Base-by-base conservation (phyloP, 1,284 basidiomycete species). In the Entoloma clypeatum region DNA sequence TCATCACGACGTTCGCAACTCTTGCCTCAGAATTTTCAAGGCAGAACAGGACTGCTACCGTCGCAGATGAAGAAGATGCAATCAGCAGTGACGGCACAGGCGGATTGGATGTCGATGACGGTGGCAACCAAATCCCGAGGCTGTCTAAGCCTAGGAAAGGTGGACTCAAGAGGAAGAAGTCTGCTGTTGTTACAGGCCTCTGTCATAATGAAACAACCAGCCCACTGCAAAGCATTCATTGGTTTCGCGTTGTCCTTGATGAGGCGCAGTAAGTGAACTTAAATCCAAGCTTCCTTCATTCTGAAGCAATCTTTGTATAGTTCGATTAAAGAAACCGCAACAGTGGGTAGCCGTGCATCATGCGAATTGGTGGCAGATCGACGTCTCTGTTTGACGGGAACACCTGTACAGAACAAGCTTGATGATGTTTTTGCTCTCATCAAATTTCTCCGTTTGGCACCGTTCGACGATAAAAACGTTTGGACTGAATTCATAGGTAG, bases 361-460 rank as follows among this genome's bases (percentile, higher is more conserved):
- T 99, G 96, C 65, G 93, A 96, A 58, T 77, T 99, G 32, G 79
- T 89, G 60, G 92, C 95, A 2, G 90, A 97, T 58, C 84, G 96
- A 39, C 82, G 96, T 14, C 71, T 98, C 31, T 96, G 92, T 58
- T 72, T 99, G 27, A 97, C 95, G 7, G 96, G 96, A 47, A 99
- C 96, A 5, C 96, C 96, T 0, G 92, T 99, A 30, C 96, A 99
- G 68, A 99, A 99, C 74, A 94, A 94, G 60, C 79, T 99, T 43
- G 95, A 99, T 64, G 96, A 99, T 58, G 86, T 99, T 34, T 99
- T 86, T 64, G 93, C 96, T 1, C 73, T 99, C 43, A 83, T 99
- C 73, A 94, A 93, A 63, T 99, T 99, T 68, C 70, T 99, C 34
- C 88, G 94, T 6, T 66, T 99, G 43, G 77, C 83, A 27, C 96